Evolutionary conservation across 2,329 filamentous ascomycete genomes (phyloP).

Genomic region (Trichoderma hamatum): DNA sequence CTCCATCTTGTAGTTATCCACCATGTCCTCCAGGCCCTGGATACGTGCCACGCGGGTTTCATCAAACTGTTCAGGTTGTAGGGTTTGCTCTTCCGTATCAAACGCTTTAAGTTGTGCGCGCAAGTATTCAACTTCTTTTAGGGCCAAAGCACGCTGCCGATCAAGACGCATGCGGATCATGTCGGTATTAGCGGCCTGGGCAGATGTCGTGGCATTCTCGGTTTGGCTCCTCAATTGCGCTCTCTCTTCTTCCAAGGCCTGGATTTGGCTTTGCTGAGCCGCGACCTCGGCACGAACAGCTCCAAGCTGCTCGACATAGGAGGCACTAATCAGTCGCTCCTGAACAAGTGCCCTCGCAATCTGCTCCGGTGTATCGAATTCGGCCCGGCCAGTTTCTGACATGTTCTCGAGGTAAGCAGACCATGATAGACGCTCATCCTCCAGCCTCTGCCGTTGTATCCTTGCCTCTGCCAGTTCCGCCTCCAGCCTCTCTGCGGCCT

Average conservation of each 20-base stretch:
- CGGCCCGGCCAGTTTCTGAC: slow-evolving; percentile 60
- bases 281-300: slow-evolving; percentile 75
- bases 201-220: slow-evolving; percentile 53
- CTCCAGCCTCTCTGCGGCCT: slow-evolving; percentile 73
- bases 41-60: slow-evolving; percentile 74
- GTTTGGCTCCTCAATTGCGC: slow-evolving; percentile 66
- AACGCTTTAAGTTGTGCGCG: slow-evolving; percentile 89
- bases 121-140: slow-evolving; percentile 93
- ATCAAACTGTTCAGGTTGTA: slow-evolving; percentile 79
- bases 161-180: slow-evolving; percentile 69
- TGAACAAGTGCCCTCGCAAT: slow-evolving; percentile 82
- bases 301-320: slow-evolving; percentile 80
- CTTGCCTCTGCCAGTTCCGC: slow-evolving; percentile 77
- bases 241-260: slow-evolving; percentile 71
- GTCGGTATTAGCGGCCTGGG: slow-evolving; percentile 24
- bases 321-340: slow-evolving; percentile 77
- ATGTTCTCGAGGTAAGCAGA: slow-evolving; percentile 78
- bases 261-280: slow-evolving; percentile 76
- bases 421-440: slow-evolving; percentile 88
- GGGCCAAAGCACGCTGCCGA: slow-evolving; percentile 78
- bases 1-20: slow-evolving; percentile 85
- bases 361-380: slow-evolving; percentile 86
- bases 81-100: slow-evolving; percentile 83
- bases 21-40: slow-evolving; percentile 78
- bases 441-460: slow-evolving; percentile 80